Evolutionary conservation across 495 filamentous ascomycete genomes (phyloP).

Genomic region (Bathelium albidoporum): DNA sequence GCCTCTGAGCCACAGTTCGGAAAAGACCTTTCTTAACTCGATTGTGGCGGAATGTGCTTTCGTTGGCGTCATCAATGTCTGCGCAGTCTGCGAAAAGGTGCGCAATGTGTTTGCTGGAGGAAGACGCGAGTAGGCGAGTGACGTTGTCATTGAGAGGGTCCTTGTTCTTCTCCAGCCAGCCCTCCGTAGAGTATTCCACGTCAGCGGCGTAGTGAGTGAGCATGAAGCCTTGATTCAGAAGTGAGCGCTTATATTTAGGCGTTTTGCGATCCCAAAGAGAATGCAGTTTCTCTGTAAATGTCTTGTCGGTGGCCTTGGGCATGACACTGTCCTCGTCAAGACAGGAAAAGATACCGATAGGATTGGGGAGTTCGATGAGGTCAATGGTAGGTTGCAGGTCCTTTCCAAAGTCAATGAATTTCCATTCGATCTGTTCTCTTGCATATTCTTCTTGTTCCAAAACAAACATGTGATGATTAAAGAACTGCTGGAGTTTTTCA

Average conservation of each 20-base stretch:
- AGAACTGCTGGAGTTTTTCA: conserved; percentile 98
- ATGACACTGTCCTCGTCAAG: conserved; percentile 97
- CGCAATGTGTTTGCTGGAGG: conserved; percentile 71
- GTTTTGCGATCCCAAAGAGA: conserved; percentile 94
- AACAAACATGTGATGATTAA: conserved; percentile 99
- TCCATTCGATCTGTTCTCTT: conserved; percentile 96
- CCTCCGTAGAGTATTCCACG: conserved; percentile 90
- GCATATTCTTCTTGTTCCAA: conserved; percentile 98
- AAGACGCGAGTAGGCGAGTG: conserved; percentile 74
- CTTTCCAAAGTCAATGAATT: conserved; percentile 97
- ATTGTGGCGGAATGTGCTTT: conserved; percentile 58
- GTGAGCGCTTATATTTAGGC: conserved; percentile 79
- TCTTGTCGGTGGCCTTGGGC: conserved; percentile 96
- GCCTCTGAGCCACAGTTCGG: conserved; percentile 89
- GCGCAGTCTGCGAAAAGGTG: conserved; percentile 80
- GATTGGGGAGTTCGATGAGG: conserved; percentile 89
- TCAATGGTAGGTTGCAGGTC: conserved; percentile 98
- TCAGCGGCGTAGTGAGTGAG: conserved; percentile 98
- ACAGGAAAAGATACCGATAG: conserved; percentile 97
- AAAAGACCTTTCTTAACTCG: conserved; percentile 97
- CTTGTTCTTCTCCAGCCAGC: conserved; percentile 99
- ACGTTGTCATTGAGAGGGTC: conserved; percentile 96
- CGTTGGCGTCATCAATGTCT: conserved; percentile 54
- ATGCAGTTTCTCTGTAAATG: conserved; percentile 95
- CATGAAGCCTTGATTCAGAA: conserved; percentile 85